A percentile compares a stretch with the other conserved stretches of the same genome.
Conservation (phyloP, 148 eudicot genomes). For the Silene conica region DNA sequence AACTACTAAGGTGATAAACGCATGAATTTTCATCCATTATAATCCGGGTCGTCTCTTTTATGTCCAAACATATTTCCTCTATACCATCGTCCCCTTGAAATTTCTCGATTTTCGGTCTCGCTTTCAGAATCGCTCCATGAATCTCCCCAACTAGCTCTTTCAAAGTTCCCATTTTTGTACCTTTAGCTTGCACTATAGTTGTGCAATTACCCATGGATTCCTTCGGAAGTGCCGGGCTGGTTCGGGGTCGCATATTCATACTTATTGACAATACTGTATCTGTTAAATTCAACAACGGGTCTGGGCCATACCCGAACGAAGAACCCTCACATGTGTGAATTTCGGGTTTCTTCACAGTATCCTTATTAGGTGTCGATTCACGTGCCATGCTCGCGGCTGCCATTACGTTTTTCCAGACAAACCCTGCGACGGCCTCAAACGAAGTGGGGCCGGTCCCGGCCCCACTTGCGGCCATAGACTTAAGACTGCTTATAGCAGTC, state of each 20-base stretch:
- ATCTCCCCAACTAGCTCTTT: slow-evolving; percentile 1
- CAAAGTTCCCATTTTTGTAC: neutral
- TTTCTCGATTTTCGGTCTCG: neutral
- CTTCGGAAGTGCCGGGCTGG: neutral
- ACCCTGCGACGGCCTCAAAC: neutral
- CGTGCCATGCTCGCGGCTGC: neutral
- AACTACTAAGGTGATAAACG: slow-evolving; percentile 1
- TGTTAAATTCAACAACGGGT: too few relatives aligned
- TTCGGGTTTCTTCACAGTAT: too few relatives aligned
- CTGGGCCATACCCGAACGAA: too few relatives aligned
- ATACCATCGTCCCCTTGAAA: slow-evolving; percentile 12
- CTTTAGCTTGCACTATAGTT: neutral
- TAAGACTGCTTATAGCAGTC: neutral
- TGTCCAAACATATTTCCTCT: neutral
- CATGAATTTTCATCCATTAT: too few relatives aligned
- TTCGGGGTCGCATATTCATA: slow-evolving; percentile 12
- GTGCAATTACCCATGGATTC: slow-evolving; percentile 8
- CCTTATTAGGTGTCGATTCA: neutral
- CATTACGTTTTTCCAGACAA: neutral
- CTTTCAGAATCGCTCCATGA: neutral
- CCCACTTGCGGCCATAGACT: neutral
- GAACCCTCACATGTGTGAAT: too few relatives aligned
- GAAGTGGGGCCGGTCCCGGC: too few relatives aligned
- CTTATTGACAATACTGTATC: neutral
- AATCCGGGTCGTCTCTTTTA: neutral